Percentiles rank a stretch among this genome's conserved stretches.
phyloP scores from a whole-genome alignment of 1,284 basidiomycete species.

The Anthracocystis setariae region DNA sequence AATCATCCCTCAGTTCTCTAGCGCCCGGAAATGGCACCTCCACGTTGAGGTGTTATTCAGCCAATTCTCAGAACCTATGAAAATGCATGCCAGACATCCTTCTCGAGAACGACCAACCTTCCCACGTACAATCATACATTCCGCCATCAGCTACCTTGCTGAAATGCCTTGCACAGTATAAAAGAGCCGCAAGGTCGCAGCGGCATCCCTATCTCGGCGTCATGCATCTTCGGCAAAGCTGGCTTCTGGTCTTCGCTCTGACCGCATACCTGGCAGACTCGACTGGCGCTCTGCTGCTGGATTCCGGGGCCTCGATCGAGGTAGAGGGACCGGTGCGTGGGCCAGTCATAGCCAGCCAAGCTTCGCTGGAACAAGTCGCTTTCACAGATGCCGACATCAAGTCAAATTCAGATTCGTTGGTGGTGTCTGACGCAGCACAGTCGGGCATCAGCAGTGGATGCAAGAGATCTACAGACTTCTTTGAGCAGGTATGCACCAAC shows the following conservation, averaged over 20 bases:
- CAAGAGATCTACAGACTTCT: slow-evolving; percentile 45
- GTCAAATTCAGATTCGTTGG: slow-evolving; percentile 3
- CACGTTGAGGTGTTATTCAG: too few relatives aligned
- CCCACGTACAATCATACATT: neutral
- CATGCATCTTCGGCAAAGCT: slow-evolving; percentile 18
- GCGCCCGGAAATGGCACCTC: too few relatives aligned
- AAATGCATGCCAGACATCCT: neutral
- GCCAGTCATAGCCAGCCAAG: neutral
- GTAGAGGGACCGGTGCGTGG: neutral
- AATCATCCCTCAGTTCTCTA: too few relatives aligned
- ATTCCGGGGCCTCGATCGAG: slow-evolving; percentile 12
- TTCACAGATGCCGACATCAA: neutral
- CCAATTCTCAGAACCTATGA: too few relatives aligned
- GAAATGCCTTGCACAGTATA: slow-evolving; percentile 8
- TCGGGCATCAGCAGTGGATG: slow-evolving; percentile 27
- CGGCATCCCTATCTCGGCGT: neutral
- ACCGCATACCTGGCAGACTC: slow-evolving; percentile 12
- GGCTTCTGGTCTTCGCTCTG: slow-evolving; percentile 10
- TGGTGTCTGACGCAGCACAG: slow-evolving; percentile 9
- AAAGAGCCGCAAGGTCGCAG: slow-evolving; percentile 3
- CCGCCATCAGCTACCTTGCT: neutral
- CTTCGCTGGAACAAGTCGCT: too few relatives aligned
- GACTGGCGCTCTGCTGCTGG: slow-evolving; percentile 11
- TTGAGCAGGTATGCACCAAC: slow-evolving; percentile 37
- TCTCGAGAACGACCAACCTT: neutral